Evolutionary conservation across 805 yeast genomes (phyloP), one percentile per base, ranked within the genome.

Genomic region (Wickerhamomyces hampshirensis): DNA sequence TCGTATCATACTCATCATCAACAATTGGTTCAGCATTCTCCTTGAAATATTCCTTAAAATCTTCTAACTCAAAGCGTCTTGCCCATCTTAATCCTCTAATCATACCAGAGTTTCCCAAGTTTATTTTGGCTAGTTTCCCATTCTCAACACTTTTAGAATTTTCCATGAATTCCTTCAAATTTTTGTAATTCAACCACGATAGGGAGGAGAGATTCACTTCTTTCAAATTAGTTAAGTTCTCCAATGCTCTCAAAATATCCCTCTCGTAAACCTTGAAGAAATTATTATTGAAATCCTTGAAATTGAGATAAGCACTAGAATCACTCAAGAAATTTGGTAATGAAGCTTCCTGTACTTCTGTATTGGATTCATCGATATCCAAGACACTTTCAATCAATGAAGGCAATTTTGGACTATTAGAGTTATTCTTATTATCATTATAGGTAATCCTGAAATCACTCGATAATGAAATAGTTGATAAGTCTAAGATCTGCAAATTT

Each of bases 391-490:
- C 52, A 10, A 52, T 50, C 30, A 53, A 37, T 8, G 57, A 53
- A 5, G 40, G 39, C 15, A 45, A 30, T 8, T 32, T 36, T 4
- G 37, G 39, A 8, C 13, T 11, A 21, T 6, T 18, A 12, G 23
- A 18, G 34, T 10, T 32, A 27, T 9, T 21, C 15, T 31, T n/a
- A 15, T 28, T 14, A 23, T 37, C 31, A 18, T 27, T 24, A 19
- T 42, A 38, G 10, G 55, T 53, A 31, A 79, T 62, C 40, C 73
- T 69, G 51, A 80, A 86, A 59, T 87, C 96, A 12, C 67, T 62
- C 5, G 85, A 80, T 8, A 85, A 60, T 1, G 83, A 71, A 6
- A 86, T 47, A 32, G 71, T 70, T 5, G 77, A 77, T n/a, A 87
- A 56, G 48, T 87, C 69, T 17, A 87, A 47, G 4, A 60, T 48